Conservation (phyloP, 2,329 filamentous ascomycete species). For the Trichoderma citrinoviride region DNA sequence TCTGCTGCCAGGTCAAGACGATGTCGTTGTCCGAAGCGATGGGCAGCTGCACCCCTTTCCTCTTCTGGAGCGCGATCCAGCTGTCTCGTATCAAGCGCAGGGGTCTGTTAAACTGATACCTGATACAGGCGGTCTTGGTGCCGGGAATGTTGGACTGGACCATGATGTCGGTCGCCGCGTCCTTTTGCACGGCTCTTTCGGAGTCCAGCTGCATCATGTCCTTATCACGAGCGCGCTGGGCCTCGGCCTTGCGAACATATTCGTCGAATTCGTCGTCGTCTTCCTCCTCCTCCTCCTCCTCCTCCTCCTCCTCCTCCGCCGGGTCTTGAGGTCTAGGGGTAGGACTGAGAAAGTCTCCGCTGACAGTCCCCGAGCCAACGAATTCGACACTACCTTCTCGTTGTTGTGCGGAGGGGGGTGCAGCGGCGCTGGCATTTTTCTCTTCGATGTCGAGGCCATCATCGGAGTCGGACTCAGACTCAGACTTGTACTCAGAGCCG, state of each 20-base stretch:
- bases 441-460: background rate
- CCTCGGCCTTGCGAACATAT: conserved; percentile 45
- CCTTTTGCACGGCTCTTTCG: conserved; percentile 28
- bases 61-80: conserved; percentile 65
- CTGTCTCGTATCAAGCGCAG: conserved; percentile 64
- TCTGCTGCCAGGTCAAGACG: conserved; percentile 76
- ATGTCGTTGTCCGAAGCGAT: conserved; percentile 51
- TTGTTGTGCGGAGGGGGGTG: conserved; percentile 18
- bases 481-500: conserved; percentile 17
- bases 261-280: conserved; percentile 42
- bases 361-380: conserved; percentile 24
- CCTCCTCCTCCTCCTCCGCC: background rate
- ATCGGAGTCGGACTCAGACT: background rate
- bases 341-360: background rate
- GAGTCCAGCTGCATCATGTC: conserved; percentile 26
- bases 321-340: background rate
- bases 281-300: conserved; percentile 33
- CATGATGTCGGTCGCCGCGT: conserved; percentile 33
- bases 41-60: conserved; percentile 35
- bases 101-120: conserved; percentile 63
- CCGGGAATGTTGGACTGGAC: conserved; percentile 64
- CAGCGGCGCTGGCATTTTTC: conserved; percentile 16
- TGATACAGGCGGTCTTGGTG: conserved; percentile 56
- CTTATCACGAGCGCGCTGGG: conserved; percentile 32
- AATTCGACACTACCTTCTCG: conserved; percentile 28